These are phyloP conservation scores for Hortiboletus flavorubellus DNA, from an alignment of 768 basidiomycete genomes.

Conservation along the genomic window DNA sequence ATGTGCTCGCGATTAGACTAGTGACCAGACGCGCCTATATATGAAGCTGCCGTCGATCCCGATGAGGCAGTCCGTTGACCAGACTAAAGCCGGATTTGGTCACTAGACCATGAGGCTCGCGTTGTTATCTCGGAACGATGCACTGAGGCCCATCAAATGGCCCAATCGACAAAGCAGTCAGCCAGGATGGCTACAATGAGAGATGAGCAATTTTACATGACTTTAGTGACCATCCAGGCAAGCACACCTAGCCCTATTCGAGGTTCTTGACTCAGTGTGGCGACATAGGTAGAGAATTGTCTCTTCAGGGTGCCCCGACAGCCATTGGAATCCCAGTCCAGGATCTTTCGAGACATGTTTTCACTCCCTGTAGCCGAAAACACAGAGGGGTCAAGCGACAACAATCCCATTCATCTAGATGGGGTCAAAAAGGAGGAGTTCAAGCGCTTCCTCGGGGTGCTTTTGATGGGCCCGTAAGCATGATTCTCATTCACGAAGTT, in stretches of 20 bases:
- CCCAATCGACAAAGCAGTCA: not conserved
- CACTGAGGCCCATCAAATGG: not conserved
- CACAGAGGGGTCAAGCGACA: slow-evolving; percentile 19
- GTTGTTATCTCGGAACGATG: no score
- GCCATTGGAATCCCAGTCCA: slow-evolving; percentile 23
- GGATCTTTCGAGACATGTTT: slow-evolving; percentile 27
- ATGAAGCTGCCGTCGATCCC: no score
- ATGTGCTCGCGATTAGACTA: no score
- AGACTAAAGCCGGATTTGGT: no score
- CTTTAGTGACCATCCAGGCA: slow-evolving; percentile 15
- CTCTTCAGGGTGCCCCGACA: slow-evolving; percentile 28
- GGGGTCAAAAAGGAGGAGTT: slow-evolving; percentile 26
- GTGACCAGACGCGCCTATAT: no score
- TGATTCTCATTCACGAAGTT: not conserved
- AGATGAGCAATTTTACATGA: slow-evolving; percentile 18
- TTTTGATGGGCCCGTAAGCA: slow-evolving; percentile 17
- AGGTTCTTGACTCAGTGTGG: not conserved
- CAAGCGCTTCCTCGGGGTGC: slow-evolving; percentile 21
- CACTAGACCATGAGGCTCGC: no score
- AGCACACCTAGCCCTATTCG: not conserved
- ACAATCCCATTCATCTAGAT: slow-evolving; percentile 23
- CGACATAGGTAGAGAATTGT: slow-evolving; percentile 24
- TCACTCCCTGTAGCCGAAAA: slow-evolving; percentile 13
- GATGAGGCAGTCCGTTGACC: no score
- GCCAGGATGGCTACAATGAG: not conserved